Base-by-base conservation (phyloP, 345 rosid genomes). In the Eucalyptus polybractea region DNA sequence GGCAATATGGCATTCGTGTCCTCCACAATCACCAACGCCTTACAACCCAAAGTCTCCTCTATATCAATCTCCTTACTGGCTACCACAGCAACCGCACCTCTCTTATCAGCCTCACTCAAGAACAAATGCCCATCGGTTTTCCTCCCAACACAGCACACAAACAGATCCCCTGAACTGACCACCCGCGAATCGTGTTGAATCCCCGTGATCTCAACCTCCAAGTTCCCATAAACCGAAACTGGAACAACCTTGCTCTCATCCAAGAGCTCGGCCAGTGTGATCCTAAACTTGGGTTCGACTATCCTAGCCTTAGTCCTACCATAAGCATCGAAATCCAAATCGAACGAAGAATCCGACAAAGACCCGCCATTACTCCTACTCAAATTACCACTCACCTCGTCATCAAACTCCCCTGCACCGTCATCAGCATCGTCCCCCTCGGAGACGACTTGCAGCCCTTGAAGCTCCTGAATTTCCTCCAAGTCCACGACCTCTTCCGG, bases 51-150 rank as follows among this genome's bases (percentile, higher is more conserved):
- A 47, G 99, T 97, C 86, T 94, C 99, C 92, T 96, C 98, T 87
- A 97, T 97, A 89, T 96, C 96, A 85, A 97, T 94, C 95, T 96
- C 99, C 86, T 95, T 95, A 90, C 98, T 96, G 67, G 99, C 98
- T 27, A 97, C 99, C 83, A 97, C 97, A 3, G 99, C 98, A 91
- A 96, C 98, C 13, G 98, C 99, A 89, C 99, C 99, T 94, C 99
- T 96, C 93, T 97, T 97, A 88, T 97, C 98, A 81, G 99, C 99
- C 94, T 97, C 99, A 51, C 95, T 96, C 92, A 97, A 91, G 90
- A 90, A 94, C 91, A 96, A 93, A 91, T 96, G 96, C 62, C 94
- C 97, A 81, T 95, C 97, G 6, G 93, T 93, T 86, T 89, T 94
- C 90, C 89, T 94, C 90, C 97, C 98, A 11, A 95, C 93, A 88